Evolutionary conservation across 148 eudicot genomes (phyloP), one percentile per base, ranked within the genome.

Genomic region (Chenopodium suecicum): DNA sequence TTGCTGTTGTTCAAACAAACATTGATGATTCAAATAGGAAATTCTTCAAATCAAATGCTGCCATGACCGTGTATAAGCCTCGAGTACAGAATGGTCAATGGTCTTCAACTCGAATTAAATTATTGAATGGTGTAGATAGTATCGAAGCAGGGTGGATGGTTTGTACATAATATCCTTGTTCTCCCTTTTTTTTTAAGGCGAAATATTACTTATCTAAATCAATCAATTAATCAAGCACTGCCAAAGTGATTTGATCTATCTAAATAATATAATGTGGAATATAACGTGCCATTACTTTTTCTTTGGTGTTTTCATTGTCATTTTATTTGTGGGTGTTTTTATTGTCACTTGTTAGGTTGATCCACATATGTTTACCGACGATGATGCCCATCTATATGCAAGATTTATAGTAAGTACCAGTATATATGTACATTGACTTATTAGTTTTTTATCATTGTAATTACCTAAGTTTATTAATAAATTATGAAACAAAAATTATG

Each of bases 101-200:
- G 76, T 70, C 82, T 6, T 23, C 76, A 0, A 12, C 50, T 29
- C 50, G 82, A 5, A 37, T 79, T 22, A 79, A 70, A 79, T 64
- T 79, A 0, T 32, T 12, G 27, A 54, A 56, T 70, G 82, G 56
- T 0, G 4, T 22, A 2, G 82, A 79, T 19, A 70, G 76, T 11
- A 54, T 79, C 31, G 82, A 79, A 79, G 82, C 82, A 31, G 82
- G 75, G 25, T 79, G 82, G 82, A 79, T 79, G 82, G 82, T 79
- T 78, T 9, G 80, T 23, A 12, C 13, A 12, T 19, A 63, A 63
- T 23, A 7, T 10, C 50, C 50, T 7, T 7, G 1, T 10, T 12
- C 50, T 10, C 11, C 11, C 9, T 47, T 47, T 47, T 47, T 47
- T 7, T 47, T 47, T 27, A 27, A 47, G 50, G 7, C 10, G 12